phyloP scores from a whole-genome alignment of 2,329 filamentous ascomycete species.

The Colletotrichum gigasporum region DNA sequence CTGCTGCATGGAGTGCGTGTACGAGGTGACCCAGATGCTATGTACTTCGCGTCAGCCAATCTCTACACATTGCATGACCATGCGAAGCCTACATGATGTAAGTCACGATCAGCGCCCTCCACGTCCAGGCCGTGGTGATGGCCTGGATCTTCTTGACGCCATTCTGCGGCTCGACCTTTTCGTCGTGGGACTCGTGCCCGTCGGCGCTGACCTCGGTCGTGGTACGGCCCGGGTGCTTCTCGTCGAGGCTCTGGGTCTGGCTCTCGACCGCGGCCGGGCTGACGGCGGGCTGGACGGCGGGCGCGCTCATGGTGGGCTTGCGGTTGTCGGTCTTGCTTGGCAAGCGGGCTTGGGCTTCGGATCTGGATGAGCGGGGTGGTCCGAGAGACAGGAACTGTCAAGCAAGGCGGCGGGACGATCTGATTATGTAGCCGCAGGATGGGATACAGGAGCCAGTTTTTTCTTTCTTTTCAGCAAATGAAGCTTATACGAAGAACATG shows the following conservation, averaged over 20 bases:
- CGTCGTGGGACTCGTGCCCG: not conserved
- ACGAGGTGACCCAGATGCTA: slow-evolving; percentile 54
- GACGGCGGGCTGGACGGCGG: not conserved
- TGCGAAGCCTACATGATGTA: slow-evolving; percentile 51
- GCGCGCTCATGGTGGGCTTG: slow-evolving; percentile 13
- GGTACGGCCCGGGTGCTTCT: slow-evolving; percentile 5
- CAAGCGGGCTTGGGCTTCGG: not conserved
- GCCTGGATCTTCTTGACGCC: slow-evolving; percentile 27
- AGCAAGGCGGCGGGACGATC: not conserved
- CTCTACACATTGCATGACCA: no score
- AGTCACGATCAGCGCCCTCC: slow-evolving; percentile 45
- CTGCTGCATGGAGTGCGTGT: slow-evolving; percentile 52
- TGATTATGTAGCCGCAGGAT: not conserved
- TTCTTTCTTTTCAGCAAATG: not conserved
- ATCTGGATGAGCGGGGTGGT: not conserved
- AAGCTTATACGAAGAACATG: slow-evolving; percentile 14
- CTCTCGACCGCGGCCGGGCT: not conserved
- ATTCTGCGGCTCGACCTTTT: slow-evolving; percentile 10
- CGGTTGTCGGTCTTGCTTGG: not conserved
- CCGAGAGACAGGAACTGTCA: not conserved
- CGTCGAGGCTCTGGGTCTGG: slow-evolving; percentile 20
- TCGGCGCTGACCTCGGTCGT: slow-evolving; percentile 13
- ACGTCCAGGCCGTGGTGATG: slow-evolving; percentile 49
- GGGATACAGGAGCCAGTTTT: not conserved
- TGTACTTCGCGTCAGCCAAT: not conserved